Base-by-base conservation (phyloP, 495 filamentous ascomycete genomes). In the Copromyces sp. region DNA sequence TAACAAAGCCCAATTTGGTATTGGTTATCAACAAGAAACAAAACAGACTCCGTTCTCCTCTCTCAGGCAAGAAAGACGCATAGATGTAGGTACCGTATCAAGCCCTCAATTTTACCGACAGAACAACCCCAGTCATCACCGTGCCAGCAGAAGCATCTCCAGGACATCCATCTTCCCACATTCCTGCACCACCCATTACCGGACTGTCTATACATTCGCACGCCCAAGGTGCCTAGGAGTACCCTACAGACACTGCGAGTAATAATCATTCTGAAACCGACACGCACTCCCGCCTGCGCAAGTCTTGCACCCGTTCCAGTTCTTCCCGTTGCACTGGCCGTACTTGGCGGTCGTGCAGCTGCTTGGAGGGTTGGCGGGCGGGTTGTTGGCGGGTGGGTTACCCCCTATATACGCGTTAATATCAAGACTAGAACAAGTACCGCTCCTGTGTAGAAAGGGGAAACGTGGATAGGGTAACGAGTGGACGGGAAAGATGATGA, bases 271-370 rank as follows among this genome's bases (percentile, higher is more conserved):
- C 73, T 81, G 76, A 29, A 77, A 81, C 68, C 74, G 76, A 77
- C 86, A 88, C 42, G 82, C 80, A 7, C 82, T 83, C 37, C 81
- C 79, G 6, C 81, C 24, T 0, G 75, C 77, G 68, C 86, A 88
- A 7, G 73, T 77, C 35, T 80, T 86, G 65, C 84, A 79, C 2
- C 84, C 86, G 32, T 81, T 81, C 82, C 82, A 87, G 68, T 73
- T 77, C 69, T 69, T 81, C 14, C 86, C 86, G n/a, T 83, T 84
- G 70, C 86, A 88, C 74, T 88, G 86, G 1, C 81, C 82, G 32
- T 79, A 80, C 53, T 75, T 79, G 70, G 74, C 74, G n/a, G 79
- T 73, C 12, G 72, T 44, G 42, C 79, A 80, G 11, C 65, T 77
- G 4, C 73, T 70, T 16, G 73, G 72, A 53, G 47, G 24, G 53